Evolutionary conservation across 2,329 filamentous ascomycete species (phyloP).

Genomic region (Pyrenophora tritici-repentis): DNA sequence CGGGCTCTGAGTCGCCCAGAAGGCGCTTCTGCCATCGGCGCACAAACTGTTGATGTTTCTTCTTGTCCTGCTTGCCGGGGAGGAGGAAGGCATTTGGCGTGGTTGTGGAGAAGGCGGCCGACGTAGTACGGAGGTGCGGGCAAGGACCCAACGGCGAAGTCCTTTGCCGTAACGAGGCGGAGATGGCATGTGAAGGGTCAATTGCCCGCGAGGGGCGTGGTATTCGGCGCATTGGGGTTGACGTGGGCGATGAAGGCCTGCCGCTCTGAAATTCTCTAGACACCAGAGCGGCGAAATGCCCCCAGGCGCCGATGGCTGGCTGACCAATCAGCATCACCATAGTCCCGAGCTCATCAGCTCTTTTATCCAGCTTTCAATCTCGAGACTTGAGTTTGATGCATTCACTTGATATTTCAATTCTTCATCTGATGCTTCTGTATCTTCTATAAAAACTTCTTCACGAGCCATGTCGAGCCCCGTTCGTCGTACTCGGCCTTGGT

Average conservation of each 20-base stretch:
- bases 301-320: slow-evolving; percentile 21
- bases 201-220: slow-evolving; percentile 42
- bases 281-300: slow-evolving; percentile 2
- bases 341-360: slow-evolving; percentile 15
- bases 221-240: slow-evolving; percentile 46
- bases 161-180: slow-evolving; percentile 20
- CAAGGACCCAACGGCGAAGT: slow-evolving; percentile 22
- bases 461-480: slow-evolving; percentile 73
- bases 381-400: too few relatives aligned
- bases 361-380: background rate
- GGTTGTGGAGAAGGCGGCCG: slow-evolving; percentile 41
- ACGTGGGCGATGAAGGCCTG: slow-evolving; percentile 23
- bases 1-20: slow-evolving; percentile 43
- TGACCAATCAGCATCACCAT: slow-evolving; percentile 27
- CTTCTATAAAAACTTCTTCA: slow-evolving; percentile 66
- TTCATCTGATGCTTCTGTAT: background rate
- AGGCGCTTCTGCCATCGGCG: slow-evolving; percentile 45
- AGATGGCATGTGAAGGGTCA: slow-evolving; percentile 27
- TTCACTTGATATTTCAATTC: too few relatives aligned
- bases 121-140: slow-evolving; percentile 14
- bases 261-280: slow-evolving; percentile 16
- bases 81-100: slow-evolving; percentile 30
- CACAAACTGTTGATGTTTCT: slow-evolving; percentile 44
- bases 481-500: slow-evolving; percentile 91
- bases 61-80: slow-evolving; percentile 40